Conservation (phyloP, 2,329 filamentous ascomycete species). For the Colletotrichum aenigma region DNA sequence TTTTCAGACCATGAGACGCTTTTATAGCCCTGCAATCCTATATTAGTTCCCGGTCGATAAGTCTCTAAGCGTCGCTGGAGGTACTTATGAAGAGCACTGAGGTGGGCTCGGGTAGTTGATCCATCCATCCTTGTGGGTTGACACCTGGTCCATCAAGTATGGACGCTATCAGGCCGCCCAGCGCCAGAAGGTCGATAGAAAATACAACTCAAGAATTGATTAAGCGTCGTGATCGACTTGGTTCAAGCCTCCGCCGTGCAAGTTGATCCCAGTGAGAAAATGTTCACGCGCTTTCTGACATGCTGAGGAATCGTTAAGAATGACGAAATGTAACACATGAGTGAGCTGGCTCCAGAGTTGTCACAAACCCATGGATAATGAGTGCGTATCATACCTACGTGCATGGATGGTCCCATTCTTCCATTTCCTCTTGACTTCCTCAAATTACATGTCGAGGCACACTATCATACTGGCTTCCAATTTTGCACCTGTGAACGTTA, state of each 20-base stretch:
- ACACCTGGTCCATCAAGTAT: not conserved
- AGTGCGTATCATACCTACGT: not conserved
- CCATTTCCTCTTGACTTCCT: not conserved
- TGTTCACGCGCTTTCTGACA: too few relatives aligned
- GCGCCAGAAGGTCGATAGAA: not conserved
- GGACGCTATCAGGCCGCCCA: not conserved
- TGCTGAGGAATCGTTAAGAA: too few relatives aligned
- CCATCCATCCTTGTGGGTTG: not conserved
- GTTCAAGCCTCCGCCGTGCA: not conserved
- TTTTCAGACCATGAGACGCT: not conserved
- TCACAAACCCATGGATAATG: not conserved
- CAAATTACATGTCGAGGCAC: not conserved
- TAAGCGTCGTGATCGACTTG: not conserved
- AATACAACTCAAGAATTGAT: not conserved
- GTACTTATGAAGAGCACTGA: not conserved
- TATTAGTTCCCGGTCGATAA: rapidly evolving
- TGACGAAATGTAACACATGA: too few relatives aligned
- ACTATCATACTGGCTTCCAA: not conserved
- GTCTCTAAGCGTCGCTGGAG: not conserved
- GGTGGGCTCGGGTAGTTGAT: not conserved
- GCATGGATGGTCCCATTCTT: not conserved
- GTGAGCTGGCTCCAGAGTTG: too few relatives aligned
- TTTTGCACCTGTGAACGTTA: not conserved
- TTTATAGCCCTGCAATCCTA: not conserved
- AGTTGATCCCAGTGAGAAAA: not conserved